Percentiles rank a stretch among this genome's conserved stretches.
Evolutionary conservation across 2,329 filamentous ascomycete genomes (phyloP).

Genomic region (Coleophoma cylindrospora): DNA sequence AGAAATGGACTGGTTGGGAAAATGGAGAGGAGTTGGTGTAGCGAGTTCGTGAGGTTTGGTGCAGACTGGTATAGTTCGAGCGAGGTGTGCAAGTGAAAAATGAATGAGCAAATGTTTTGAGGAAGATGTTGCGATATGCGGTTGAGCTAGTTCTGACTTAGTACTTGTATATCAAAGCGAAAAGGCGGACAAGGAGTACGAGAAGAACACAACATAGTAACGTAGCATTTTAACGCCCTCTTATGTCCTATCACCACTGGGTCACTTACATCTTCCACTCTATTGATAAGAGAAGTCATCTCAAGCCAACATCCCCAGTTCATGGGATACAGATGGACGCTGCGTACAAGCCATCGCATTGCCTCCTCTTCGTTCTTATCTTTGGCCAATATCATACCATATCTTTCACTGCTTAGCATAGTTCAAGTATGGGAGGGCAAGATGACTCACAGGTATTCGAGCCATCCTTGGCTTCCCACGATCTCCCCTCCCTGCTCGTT

Average conservation of each 20-base stretch:
- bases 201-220: too few relatives aligned
- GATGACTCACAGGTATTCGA: constrained; percentile 66
- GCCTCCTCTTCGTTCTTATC: constrained; percentile 86
- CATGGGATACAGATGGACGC: constrained; percentile 85
- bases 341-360: constrained; percentile 79
- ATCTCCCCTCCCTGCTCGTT: constrained; percentile 49
- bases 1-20: constrained; percentile 89
- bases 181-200: not conserved
- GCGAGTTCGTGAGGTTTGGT: constrained; percentile 64
- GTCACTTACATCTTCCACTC: constrained; percentile 70
- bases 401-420: constrained; percentile 38
- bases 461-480: constrained; percentile 76
- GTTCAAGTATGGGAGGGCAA: not conserved
- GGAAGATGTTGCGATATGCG: constrained; percentile 69
- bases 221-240: too few relatives aligned
- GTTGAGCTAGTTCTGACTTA: constrained; percentile 50
- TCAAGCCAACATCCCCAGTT: constrained; percentile 98
- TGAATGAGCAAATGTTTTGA: constrained; percentile 85
- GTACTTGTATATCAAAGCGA: constrained; percentile 21
- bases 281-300: constrained; percentile 73
- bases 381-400: constrained; percentile 85
- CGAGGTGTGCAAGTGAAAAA: constrained; percentile 88
- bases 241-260: too few relatives aligned
- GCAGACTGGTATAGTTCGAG: constrained; percentile 89
- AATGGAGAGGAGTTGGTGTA: constrained; percentile 74